These are phyloP conservation scores for Cyberlindnera japonica DNA, from an alignment of 805 yeast genomes.

Conservation along the genomic window DNA sequence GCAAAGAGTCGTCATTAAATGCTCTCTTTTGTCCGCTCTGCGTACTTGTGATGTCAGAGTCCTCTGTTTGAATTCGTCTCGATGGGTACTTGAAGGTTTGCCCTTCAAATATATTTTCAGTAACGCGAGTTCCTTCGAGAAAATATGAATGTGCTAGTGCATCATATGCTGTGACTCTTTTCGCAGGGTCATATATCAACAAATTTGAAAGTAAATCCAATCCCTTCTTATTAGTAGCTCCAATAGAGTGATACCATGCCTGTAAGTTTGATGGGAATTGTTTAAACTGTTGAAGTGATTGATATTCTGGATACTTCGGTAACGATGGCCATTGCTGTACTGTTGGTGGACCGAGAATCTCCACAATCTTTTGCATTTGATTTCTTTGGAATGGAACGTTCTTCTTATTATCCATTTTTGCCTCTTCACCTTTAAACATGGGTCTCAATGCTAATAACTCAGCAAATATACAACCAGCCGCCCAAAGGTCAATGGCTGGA, in stretches of 20 bases:
- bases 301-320: conserved; percentile 79
- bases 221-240: conserved; percentile 69
- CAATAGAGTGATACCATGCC: conserved; percentile 83
- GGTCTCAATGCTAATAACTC: conserved; percentile 88
- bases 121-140: conserved; percentile 61
- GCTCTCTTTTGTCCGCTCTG: conserved; percentile 31
- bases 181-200: conserved; percentile 79
- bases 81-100: conserved; percentile 74
- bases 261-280: conserved; percentile 63
- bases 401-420: conserved; percentile 90
- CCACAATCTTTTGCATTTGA: conserved; percentile 86
- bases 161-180: conserved; percentile 71
- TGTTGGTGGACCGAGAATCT: conserved; percentile 89
- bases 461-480: conserved; percentile 92
- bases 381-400: conserved; percentile 91
- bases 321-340: conserved; percentile 76
- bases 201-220: conserved; percentile 59
- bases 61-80: conserved; percentile 83
- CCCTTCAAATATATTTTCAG: conserved; percentile 77
- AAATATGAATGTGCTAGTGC: conserved; percentile 80
- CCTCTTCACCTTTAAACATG: conserved; percentile 96
- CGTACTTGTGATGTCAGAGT: conserved; percentile 60
- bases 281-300: conserved; percentile 53
- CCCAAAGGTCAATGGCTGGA: conserved; percentile 92
- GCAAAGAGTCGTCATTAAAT: conserved; percentile 19